A percentile compares a stretch with the other conserved stretches of the same genome.
phyloP scores from a whole-genome alignment of 2,329 filamentous ascomycete species.

The Microdochium trichocladiopsis region DNA sequence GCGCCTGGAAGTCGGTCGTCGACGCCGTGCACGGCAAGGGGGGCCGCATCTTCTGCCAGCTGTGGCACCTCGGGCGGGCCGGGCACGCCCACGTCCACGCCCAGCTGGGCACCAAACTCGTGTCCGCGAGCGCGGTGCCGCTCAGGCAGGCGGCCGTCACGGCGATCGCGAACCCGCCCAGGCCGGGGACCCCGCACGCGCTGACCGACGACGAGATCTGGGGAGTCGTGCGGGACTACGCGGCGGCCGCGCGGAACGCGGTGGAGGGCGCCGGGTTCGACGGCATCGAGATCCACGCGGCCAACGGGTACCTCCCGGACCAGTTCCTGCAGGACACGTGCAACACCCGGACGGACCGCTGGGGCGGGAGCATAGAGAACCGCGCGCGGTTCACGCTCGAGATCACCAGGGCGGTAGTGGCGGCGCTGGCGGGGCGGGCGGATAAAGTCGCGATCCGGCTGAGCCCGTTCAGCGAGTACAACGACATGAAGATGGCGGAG shows the following conservation, averaged over 20 bases:
- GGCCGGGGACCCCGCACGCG: constrained; percentile 41
- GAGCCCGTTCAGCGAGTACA: neutral
- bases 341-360: constrained; percentile 45
- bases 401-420: constrained; percentile 31
- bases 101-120: constrained; percentile 41
- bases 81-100: constrained; percentile 22
- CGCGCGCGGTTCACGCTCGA: constrained; percentile 43
- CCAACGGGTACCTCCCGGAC: constrained; percentile 57
- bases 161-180: neutral
- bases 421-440: constrained; percentile 38
- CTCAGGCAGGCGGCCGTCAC: neutral
- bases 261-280: constrained; percentile 60
- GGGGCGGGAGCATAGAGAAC: constrained; percentile 48
- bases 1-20: constrained; percentile 52
- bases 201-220: constrained; percentile 63
- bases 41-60: constrained; percentile 54
- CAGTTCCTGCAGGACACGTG: constrained; percentile 49
- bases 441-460: constrained; percentile 45
- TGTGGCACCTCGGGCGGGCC: constrained; percentile 57
- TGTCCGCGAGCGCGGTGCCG: constrained; percentile 26
- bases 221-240: constrained; percentile 53
- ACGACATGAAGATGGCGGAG: neutral
- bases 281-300: constrained; percentile 53
- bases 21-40: constrained; percentile 57
- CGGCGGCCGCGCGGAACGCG: constrained; percentile 45